Evolutionary conservation across 768 basidiomycete species (phyloP).

Genomic region (Lactarius tabidus): DNA sequence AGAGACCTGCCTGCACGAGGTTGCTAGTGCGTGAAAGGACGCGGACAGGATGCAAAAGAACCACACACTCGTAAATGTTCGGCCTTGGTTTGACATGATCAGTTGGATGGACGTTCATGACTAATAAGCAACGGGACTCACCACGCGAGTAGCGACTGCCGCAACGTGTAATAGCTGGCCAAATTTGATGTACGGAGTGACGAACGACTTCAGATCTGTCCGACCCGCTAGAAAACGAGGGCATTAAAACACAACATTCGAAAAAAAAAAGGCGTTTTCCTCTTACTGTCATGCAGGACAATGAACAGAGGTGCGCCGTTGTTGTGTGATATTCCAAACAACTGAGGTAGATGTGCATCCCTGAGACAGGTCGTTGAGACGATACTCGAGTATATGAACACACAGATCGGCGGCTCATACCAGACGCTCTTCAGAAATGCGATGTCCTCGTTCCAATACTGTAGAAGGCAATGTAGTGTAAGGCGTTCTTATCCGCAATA

Average conservation of each 20-base stretch:
- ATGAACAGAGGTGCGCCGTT: constrained; percentile 1
- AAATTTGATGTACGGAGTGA: constrained; percentile 3
- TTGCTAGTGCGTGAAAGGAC: neutral
- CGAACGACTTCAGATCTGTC: constrained; percentile 7
- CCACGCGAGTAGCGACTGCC: constrained; percentile 11
- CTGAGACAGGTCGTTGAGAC: neutral
- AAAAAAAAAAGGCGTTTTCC: neutral
- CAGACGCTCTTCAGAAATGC: constrained; percentile 12
- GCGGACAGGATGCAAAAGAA: neutral
- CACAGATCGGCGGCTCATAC: neutral
- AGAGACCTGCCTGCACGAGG: constrained; percentile 6
- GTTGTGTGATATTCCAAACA: constrained; percentile 8
- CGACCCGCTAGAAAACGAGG: neutral
- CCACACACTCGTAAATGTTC: constrained; percentile 8
- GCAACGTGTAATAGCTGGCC: constrained; percentile 14
- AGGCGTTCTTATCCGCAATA: neutral
- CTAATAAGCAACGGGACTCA: neutral
- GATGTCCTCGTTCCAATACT: constrained; percentile 4
- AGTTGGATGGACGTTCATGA: neutral
- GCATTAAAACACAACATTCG: neutral
- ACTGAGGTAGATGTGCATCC: constrained; percentile 13
- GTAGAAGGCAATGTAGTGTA: neutral
- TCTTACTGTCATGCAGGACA: constrained; percentile 3
- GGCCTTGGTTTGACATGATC: neutral
- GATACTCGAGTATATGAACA: neutral